phyloP scores from a whole-genome alignment of 805 yeast species.

The Wickerhamomyces queroliae region DNA sequence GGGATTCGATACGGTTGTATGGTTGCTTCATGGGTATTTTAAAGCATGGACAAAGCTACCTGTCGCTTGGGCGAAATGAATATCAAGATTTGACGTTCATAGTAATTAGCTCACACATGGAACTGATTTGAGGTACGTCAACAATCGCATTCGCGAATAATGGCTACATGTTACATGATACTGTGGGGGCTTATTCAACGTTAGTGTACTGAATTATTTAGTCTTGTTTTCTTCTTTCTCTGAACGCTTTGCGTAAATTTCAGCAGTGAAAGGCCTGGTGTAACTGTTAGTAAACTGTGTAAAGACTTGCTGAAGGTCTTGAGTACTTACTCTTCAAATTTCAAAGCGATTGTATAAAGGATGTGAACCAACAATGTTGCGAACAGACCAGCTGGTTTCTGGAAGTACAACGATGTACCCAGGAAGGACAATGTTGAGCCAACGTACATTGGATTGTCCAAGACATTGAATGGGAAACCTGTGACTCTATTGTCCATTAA shows the following conservation, averaged over 20 bases:
- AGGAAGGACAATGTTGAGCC: conserved; percentile 87
- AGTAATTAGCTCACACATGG: no score
- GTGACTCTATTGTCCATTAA: conserved; percentile 87
- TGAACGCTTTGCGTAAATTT: conserved; percentile 76
- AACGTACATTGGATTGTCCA: conserved; percentile 94
- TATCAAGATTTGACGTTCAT: no score
- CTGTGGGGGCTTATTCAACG: no score
- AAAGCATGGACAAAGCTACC: no score
- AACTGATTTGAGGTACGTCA: no score
- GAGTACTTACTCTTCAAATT: conserved; percentile 64
- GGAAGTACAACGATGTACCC: conserved; percentile 85
- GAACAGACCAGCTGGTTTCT: conserved; percentile 82
- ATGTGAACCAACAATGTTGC: conserved; percentile 67
- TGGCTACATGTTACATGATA: no score
- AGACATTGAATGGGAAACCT: conserved; percentile 87
- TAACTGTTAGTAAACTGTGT: conserved; percentile 7
- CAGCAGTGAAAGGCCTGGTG: conserved; percentile 77
- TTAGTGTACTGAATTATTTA: conserved; percentile 2
- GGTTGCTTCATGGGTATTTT: no score
- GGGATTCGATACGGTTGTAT: no score
- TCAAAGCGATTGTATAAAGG: conserved; percentile 79
- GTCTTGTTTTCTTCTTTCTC: conserved; percentile 26
- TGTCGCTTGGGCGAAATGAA: no score
- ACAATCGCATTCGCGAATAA: no score
- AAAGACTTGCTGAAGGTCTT: background rate